phyloP scores from a whole-genome alignment of 2,329 filamentous ascomycete species.

The Fusarium armeniacum region DNA sequence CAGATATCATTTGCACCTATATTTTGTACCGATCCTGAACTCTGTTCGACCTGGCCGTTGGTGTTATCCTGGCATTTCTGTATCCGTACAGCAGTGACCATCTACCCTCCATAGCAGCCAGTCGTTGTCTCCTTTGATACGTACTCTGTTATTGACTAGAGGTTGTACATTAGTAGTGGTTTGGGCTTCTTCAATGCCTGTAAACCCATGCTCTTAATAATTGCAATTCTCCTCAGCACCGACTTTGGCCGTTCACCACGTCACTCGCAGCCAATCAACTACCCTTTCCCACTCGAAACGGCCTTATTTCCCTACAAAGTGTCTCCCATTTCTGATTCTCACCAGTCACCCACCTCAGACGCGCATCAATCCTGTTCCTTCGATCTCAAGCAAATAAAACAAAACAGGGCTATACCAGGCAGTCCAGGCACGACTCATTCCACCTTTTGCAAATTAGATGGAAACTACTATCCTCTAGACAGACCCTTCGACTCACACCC shows the following conservation, averaged over 20 bases:
- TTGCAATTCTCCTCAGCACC: slow-evolving; percentile 26
- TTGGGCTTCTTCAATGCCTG: slow-evolving; percentile 9
- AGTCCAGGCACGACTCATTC: slow-evolving; percentile 35
- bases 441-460: slow-evolving; percentile 33
- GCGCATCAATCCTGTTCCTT: slow-evolving; percentile 43
- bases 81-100: neutral
- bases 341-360: slow-evolving; percentile 16
- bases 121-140: slow-evolving; percentile 9
- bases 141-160: slow-evolving; percentile 8
- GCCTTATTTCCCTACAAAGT: slow-evolving; percentile 33
- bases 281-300: slow-evolving; percentile 37
- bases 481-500: slow-evolving; percentile 18
- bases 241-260: slow-evolving; percentile 31
- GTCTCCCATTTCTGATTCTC: slow-evolving; percentile 11
- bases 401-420: slow-evolving; percentile 17
- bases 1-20: slow-evolving; percentile 22
- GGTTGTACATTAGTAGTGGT: neutral
- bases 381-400: slow-evolving; percentile 35
- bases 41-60: neutral
- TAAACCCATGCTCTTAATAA: slow-evolving; percentile 32
- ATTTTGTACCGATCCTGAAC: neutral
- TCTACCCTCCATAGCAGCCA: neutral
- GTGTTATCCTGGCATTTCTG: neutral
- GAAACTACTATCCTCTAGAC: slow-evolving; percentile 25
- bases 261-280: slow-evolving; percentile 33